Percentiles rank a stretch among this genome's conserved stretches.
These are phyloP conservation scores for Penicillium robsamsonii DNA, from an alignment of 495 filamentous ascomycete genomes.

Conservation along the genomic window DNA sequence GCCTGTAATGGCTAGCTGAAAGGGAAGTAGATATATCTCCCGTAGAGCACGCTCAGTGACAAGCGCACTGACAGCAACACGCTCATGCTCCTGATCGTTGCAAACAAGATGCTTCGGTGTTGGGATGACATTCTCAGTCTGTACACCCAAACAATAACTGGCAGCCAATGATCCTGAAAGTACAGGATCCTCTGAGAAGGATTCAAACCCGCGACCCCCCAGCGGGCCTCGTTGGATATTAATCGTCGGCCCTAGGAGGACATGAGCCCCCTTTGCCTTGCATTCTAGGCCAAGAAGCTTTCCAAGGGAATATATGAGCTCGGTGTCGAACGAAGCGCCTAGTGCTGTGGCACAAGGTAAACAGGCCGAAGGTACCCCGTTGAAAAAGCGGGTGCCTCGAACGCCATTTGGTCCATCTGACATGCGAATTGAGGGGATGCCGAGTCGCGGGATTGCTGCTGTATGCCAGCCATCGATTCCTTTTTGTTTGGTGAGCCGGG, in stretches of 20 bases:
- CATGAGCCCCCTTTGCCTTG: slow-evolving; percentile 60
- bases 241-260: slow-evolving; percentile 67
- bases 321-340: too few relatives aligned
- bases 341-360: too few relatives aligned
- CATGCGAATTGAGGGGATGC: too few relatives aligned
- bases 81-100: slow-evolving; percentile 68
- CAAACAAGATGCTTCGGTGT: slow-evolving; percentile 70
- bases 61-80: slow-evolving; percentile 58
- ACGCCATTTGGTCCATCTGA: too few relatives aligned
- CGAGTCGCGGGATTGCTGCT: too few relatives aligned
- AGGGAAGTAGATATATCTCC: slow-evolving; percentile 73
- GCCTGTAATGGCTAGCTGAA: slow-evolving; percentile 58
- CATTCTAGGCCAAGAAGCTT: slow-evolving; percentile 38
- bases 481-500: too few relatives aligned
- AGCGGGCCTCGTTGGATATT: slow-evolving; percentile 69
- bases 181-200: slow-evolving; percentile 66
- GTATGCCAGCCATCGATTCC: too few relatives aligned
- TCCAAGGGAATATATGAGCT: too few relatives aligned
- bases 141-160: slow-evolving; percentile 55
- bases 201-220: slow-evolving; percentile 70
- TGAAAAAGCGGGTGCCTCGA: too few relatives aligned
- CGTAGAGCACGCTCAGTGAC: slow-evolving; percentile 66
- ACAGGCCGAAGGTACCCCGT: too few relatives aligned
- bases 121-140: slow-evolving; percentile 54
- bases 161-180: slow-evolving; percentile 62